Base-by-base conservation (phyloP, 2,329 filamentous ascomycete genomes). In the Colletotrichum navitas region DNA sequence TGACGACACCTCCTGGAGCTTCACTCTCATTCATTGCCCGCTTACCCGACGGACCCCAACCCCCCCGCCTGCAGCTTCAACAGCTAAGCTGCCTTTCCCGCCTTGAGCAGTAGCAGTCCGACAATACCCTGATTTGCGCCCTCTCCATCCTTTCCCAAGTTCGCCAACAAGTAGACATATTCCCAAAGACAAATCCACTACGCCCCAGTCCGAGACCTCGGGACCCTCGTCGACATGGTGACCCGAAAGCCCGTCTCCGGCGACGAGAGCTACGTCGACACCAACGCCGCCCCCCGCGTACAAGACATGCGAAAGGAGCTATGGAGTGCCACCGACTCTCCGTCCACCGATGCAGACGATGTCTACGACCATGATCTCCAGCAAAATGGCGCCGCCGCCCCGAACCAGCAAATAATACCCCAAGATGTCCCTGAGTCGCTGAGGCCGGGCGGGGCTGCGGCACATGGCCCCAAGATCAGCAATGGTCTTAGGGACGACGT, bases 241-340 rank as follows among this genome's bases (percentile, higher is more conserved):
- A 77, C 80, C 70, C 81, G 82, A 73, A 84, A 84, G 73, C 78
- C 82, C 8, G 63, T 80, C 29, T 78, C 82, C 47, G 74, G 77
- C 24, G 74, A 77, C 21, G 76, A 78, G 66, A 74, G 76, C 32
- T 66, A 74, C 26, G 68, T 76, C 62, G 76, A 78, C 71, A 74
- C 78, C 34, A 73, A 66, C 65, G 68, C 74, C 10, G 69, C 75
- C 41, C 73, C 76, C 21, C 76, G 68, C 21, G 74, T 78, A 71
- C 76, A 79, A 71, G 76, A 74, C 62, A 76, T 77, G 63, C 76
- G 74, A 66, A 77, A 79, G 67, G 79, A 79, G 51, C 70, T 77
- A 24, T 81, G 78, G 80, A 76, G 78, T 29, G 76, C 78, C 51
- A 76, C 76, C 43, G 77, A 81, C 56, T 78, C 79, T n/a, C 80